These are phyloP conservation scores for Neurospora sp. DNA, from an alignment of 495 filamentous ascomycete genomes.

Conservation along the genomic window DNA sequence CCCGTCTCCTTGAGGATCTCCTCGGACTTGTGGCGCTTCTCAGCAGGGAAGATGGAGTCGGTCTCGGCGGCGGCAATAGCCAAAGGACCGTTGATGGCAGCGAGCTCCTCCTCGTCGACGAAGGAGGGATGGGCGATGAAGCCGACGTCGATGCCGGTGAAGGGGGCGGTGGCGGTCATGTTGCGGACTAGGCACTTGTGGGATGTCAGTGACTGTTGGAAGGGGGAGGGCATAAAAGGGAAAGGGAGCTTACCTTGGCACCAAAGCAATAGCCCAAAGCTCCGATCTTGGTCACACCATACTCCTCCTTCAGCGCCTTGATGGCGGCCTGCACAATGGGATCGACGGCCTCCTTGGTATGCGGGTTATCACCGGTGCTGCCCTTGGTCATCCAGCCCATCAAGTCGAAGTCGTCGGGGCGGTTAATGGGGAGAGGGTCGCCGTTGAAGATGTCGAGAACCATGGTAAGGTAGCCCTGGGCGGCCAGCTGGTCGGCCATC, in stretches of 20 bases:
- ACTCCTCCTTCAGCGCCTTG: slow-evolving; percentile 36
- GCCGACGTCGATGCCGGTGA: slow-evolving; percentile 43
- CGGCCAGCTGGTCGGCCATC: slow-evolving; percentile 73
- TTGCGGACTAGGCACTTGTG: slow-evolving; percentile 36
- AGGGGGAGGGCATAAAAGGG: not conserved
- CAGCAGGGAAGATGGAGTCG: slow-evolving; percentile 66
- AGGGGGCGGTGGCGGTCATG: slow-evolving; percentile 11
- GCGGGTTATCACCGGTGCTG: slow-evolving; percentile 41
- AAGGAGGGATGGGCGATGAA: slow-evolving; percentile 71
- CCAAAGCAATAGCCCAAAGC: slow-evolving; percentile 77
- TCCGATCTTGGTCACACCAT: slow-evolving; percentile 55
- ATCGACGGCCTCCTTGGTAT: slow-evolving; percentile 48
- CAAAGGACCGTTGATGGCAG: slow-evolving; percentile 58
- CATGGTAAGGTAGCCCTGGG: slow-evolving; percentile 68
- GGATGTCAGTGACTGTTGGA: not conserved
- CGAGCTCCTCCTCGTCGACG: slow-evolving; percentile 66
- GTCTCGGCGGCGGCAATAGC: slow-evolving; percentile 72
- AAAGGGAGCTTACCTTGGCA: slow-evolving; percentile 33
- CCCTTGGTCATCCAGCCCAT: slow-evolving; percentile 48
- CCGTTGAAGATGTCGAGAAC: slow-evolving; percentile 73
- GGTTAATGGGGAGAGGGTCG: slow-evolving; percentile 51
- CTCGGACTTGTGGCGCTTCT: slow-evolving; percentile 54
- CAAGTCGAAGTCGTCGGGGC: slow-evolving; percentile 48
- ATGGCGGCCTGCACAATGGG: slow-evolving; percentile 38
- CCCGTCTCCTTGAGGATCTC: slow-evolving; percentile 47